phyloP scores from a whole-genome alignment of 75 land plant genomes.

The Pinus tabuliformis region DNA sequence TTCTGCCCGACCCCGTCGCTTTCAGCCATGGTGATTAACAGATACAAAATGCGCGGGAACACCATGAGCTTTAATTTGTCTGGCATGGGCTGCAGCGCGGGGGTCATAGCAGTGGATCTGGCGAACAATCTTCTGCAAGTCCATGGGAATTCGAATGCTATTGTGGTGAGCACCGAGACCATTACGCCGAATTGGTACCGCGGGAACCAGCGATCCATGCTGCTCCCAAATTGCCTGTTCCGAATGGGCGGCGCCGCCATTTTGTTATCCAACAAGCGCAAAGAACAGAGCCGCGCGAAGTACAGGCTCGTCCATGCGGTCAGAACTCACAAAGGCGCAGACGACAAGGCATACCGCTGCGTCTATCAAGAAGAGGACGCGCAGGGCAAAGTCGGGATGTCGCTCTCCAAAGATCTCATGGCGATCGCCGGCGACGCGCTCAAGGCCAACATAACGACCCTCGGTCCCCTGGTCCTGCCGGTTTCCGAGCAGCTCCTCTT shows the following conservation, averaged over 20 bases:
- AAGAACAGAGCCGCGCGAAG: slow-evolving; percentile 31
- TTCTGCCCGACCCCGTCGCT: slow-evolving; percentile 52
- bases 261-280: slow-evolving; percentile 34
- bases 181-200: slow-evolving; percentile 45
- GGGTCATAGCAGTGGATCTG: slow-evolving; percentile 37
- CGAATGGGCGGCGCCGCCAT: slow-evolving; percentile 52
- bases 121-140: slow-evolving; percentile 52
- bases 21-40: slow-evolving; percentile 45
- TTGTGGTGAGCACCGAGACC: slow-evolving; percentile 51
- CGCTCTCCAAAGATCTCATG: slow-evolving; percentile 53
- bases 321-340: slow-evolving; percentile 46
- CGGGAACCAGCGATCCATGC: slow-evolving; percentile 44
- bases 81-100: slow-evolving; percentile 54
- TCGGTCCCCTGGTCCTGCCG: slow-evolving; percentile 44
- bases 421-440: slow-evolving; percentile 47
- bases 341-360: slow-evolving; percentile 35
- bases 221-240: slow-evolving; percentile 50
- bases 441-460: slow-evolving; percentile 47
- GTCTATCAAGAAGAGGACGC: slow-evolving; percentile 45
- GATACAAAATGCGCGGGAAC: slow-evolving; percentile 42
- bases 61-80: slow-evolving; percentile 39
- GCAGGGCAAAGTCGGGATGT: slow-evolving; percentile 26
- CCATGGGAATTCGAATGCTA: slow-evolving; percentile 27
- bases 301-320: slow-evolving; percentile 43
- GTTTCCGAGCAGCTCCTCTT: slow-evolving; percentile 39